Conservation (phyloP, 495 filamentous ascomycete genomes). For the Staphylotrichum longicolle region DNA sequence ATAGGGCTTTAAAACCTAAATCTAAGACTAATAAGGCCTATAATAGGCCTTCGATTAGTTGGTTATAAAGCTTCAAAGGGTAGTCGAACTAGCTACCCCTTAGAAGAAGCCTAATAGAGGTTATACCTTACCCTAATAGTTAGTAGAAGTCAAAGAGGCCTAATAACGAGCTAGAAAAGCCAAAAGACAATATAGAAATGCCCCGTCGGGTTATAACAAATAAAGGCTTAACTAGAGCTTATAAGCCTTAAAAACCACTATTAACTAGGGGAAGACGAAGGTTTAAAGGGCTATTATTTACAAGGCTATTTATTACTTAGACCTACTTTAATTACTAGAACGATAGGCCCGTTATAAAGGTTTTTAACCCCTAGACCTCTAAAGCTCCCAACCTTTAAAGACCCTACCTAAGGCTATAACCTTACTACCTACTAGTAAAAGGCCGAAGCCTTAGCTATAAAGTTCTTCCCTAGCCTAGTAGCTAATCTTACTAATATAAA, state of each 20-base stretch:
- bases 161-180: slow-evolving; percentile 6
- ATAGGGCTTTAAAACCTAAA: too few species aligned
- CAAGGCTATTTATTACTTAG: not conserved
- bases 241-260: too few species aligned
- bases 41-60: too few species aligned
- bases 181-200: slow-evolving; percentile 2
- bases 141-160: too few species aligned
- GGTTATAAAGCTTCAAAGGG: too few species aligned
- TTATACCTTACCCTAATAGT: too few species aligned
- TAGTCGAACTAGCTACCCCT: too few species aligned
- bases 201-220: slow-evolving; percentile 5
- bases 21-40: too few species aligned
- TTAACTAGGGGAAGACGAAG: too few species aligned
- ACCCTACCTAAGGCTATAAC: not conserved
- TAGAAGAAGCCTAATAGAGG: too few species aligned
- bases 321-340: slow-evolving; percentile 3
- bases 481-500: slow-evolving; percentile 5
- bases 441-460: not conserved
- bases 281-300: not conserved
- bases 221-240: slow-evolving; percentile 8
- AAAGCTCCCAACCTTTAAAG: slow-evolving; percentile 7
- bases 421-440: slow-evolving; percentile 1
- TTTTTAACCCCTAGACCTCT: slow-evolving; percentile 8
- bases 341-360: slow-evolving; percentile 5
- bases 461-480: slow-evolving; percentile 1